phyloP scores from a whole-genome alignment of 108 stramenopile species.

The Cyclostephanos tholiformis region DNA sequence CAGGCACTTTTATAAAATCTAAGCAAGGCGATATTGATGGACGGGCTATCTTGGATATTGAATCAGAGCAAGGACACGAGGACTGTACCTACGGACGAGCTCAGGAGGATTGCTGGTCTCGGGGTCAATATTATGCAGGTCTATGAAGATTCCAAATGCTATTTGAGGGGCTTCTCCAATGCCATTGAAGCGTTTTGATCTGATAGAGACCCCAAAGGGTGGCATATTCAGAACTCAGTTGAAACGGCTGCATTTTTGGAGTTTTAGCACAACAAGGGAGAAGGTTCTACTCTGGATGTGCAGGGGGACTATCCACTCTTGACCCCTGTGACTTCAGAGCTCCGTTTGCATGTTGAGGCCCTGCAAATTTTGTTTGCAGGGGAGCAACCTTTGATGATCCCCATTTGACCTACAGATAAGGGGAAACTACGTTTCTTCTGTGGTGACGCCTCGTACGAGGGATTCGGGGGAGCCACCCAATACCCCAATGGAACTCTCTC shows the following conservation, averaged over 20 bases:
- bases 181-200: slow-evolving; percentile 19
- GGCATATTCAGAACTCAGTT: slow-evolving; percentile 7
- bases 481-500: no score
- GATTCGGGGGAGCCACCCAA: slow-evolving; percentile 16
- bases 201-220: slow-evolving; percentile 21
- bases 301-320: slow-evolving; percentile 9
- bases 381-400: background rate
- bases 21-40: background rate
- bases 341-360: slow-evolving; percentile 15
- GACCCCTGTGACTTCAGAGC: slow-evolving; percentile 16
- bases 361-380: slow-evolving; percentile 5
- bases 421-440: slow-evolving; percentile 1
- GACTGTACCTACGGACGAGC: background rate
- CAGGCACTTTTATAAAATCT: background rate
- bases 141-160: slow-evolving; percentile 18
- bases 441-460: slow-evolving; percentile 27
- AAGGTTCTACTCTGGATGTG: background rate
- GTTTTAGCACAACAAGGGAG: background rate
- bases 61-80: background rate
- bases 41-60: background rate
- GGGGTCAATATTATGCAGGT: slow-evolving; percentile 14
- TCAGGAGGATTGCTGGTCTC: slow-evolving; percentile 17
- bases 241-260: slow-evolving; percentile 10
- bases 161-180: slow-evolving; percentile 21
- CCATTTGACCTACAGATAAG: slow-evolving; percentile 15